Conservation (phyloP, 257 asterid species). For the Lycium ferocissimum region DNA sequence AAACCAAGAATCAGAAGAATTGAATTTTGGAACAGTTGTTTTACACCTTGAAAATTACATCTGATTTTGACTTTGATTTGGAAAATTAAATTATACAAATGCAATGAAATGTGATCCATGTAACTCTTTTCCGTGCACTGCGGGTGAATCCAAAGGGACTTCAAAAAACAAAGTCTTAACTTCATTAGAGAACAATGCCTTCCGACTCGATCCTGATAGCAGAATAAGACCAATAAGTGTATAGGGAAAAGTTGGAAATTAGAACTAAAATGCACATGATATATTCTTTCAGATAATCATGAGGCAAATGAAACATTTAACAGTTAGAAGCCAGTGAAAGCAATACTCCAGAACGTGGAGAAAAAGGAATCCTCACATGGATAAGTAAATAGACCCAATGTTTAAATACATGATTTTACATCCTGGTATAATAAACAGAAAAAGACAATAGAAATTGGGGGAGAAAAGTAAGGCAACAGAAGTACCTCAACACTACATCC, state of each 20-base stretch:
- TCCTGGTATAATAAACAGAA: background rate
- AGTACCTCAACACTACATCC: conserved; percentile 25
- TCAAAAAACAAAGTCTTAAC: background rate
- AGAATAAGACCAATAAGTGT: background rate
- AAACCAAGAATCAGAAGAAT: background rate
- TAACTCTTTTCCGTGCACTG: conserved; percentile 2
- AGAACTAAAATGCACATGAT: conserved; percentile 6
- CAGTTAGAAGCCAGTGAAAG: background rate
- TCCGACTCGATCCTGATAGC: background rate
- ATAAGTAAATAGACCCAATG: background rate
- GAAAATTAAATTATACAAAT: background rate
- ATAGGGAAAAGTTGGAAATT: background rate
- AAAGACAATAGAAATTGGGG: background rate
- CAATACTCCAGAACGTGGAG: background rate
- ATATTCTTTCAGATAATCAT: background rate
- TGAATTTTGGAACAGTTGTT: background rate
- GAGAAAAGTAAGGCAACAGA: background rate
- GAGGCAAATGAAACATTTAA: background rate
- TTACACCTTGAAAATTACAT: background rate
- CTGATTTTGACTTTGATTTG: background rate
- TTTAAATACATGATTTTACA: background rate
- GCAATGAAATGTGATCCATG: conserved; percentile 4
- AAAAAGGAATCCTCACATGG: background rate
- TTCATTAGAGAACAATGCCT: background rate
- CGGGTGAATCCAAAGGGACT: background rate